Evolutionary conservation across 2,329 filamentous ascomycete species (phyloP), one percentile per base, ranked within the genome.

Genomic region (Dothistroma septosporum): DNA sequence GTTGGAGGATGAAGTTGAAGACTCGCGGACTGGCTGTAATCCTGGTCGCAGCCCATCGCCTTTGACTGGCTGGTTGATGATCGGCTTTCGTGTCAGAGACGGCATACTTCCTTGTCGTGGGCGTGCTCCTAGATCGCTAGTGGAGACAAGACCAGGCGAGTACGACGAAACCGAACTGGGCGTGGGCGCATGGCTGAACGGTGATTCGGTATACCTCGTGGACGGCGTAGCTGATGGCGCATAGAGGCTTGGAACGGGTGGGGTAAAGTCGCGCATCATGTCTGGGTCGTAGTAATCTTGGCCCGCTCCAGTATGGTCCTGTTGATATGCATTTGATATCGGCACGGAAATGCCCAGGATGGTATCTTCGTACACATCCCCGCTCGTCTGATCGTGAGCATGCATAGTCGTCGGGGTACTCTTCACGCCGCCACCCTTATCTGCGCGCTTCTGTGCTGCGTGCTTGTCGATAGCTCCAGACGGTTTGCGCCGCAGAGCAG

Each of bases 111-210:
- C 58, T 76, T 76, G 72, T 85, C 83, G 66, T 80, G 80, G 60
- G 74, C 70, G 67, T 81, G 80, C n/a, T 78, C 73, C 54, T 77
- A 75, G 28, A 59, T 62, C 59, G 49, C 72, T 75, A 74, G 80
- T 66, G 71, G 79, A 63, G 76, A 79, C 63, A 73, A 87, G 74
- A 2, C 84, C 82, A 3, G 89, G 87, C 16, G 88, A 92, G 68
- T 88, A 87, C 1, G 89, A 92, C 8, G 87, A 88, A 64, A 89
- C 86, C 10, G 89, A 92, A 4, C 88, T 91, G 7, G 89, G 89
- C 2, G 89, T 92, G 0, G 89, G 91, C 61, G 89, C 88, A 64
- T 89, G 83, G 70, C 89, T 92, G 74, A 91, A 92, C 5, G 87
- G 85, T 1, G 89, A 92, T 59, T 86, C 89, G 1, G 88, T 90